These are phyloP conservation scores for Pulveroboletus sp. DNA, from an alignment of 768 basidiomycete species.

Conservation along the genomic window DNA sequence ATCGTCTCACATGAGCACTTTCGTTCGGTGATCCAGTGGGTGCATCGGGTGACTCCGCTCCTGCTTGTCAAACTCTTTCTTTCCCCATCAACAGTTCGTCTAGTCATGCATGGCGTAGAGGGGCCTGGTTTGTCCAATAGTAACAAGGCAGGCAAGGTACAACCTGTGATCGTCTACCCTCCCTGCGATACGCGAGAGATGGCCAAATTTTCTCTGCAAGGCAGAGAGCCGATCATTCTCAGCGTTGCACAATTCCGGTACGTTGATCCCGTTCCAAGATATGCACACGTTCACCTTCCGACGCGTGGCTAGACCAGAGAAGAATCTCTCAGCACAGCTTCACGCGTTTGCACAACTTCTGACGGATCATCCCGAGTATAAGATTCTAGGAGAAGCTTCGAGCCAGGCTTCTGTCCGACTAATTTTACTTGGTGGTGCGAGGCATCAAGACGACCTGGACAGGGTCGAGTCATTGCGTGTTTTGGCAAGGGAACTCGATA, in stretches of 20 bases:
- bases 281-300: background rate
- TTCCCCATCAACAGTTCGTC: conserved; percentile 1
- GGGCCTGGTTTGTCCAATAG: background rate
- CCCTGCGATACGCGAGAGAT: conserved; percentile 86
- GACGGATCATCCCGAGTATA: conserved; percentile 55
- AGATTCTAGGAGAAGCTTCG: conserved; percentile 10
- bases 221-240: conserved; percentile 63
- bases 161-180: conserved; percentile 68
- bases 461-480: conserved; percentile 60
- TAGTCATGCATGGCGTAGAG: background rate
- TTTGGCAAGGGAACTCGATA: conserved; percentile 57
- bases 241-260: conserved; percentile 94
- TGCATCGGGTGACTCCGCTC: conserved; percentile 43
- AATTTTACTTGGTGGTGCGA: conserved; percentile 78
- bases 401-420: conserved; percentile 44
- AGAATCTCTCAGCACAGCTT: conserved; percentile 83
- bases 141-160: background rate
- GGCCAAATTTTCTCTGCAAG: conserved; percentile 47
- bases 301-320: conserved; percentile 70
- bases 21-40: conserved; percentile 45
- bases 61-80: conserved; percentile 32
- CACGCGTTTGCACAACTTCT: conserved; percentile 62
- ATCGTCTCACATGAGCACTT: conserved; percentile 53
- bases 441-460: conserved; percentile 70
- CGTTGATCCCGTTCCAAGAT: conserved; percentile 11